Evolutionary conservation across 352 stramenopile genomes (phyloP).

Genomic region (Pythium phragmiticola): DNA sequence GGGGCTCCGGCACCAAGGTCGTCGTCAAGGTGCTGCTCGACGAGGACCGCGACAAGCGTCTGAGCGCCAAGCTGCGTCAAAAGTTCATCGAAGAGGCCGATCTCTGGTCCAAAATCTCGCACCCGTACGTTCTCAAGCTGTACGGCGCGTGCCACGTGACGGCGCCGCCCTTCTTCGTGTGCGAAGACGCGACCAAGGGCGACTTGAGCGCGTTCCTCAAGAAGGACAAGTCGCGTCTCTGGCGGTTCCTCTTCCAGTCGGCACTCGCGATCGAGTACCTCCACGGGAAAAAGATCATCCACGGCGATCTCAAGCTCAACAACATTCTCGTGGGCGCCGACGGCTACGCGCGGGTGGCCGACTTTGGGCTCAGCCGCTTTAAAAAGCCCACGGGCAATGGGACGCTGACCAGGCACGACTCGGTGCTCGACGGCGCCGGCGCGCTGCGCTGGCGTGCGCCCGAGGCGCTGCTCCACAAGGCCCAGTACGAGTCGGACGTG

Average conservation of each 20-base stretch:
- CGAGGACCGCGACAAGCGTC: neutral
- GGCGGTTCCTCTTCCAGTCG: slow-evolving; percentile 35
- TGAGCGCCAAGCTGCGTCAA: neutral
- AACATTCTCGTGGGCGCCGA: slow-evolving; percentile 38
- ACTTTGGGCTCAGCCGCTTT: slow-evolving; percentile 33
- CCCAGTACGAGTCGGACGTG: slow-evolving; percentile 9
- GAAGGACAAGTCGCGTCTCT: slow-evolving; percentile 14
- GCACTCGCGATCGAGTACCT: slow-evolving; percentile 38
- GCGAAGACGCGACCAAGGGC: slow-evolving; percentile 27
- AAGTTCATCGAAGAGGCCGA: slow-evolving; percentile 29
- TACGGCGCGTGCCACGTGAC: slow-evolving; percentile 26
- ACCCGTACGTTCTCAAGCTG: slow-evolving; percentile 33
- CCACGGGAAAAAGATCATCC: slow-evolving; percentile 35
- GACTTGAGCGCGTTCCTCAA: slow-evolving; percentile 26
- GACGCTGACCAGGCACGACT: neutral
- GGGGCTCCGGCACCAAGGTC: slow-evolving; percentile 16
- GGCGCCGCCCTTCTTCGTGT: slow-evolving; percentile 26
- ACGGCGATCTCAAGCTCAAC: slow-evolving; percentile 7
- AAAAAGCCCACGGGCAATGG: slow-evolving; percentile 1
- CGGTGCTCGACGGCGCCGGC: neutral
- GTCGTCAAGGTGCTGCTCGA: slow-evolving; percentile 12
- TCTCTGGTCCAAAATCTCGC: slow-evolving; percentile 88
- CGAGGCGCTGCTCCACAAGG: slow-evolving; percentile 23
- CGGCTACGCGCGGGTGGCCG: slow-evolving; percentile 31
- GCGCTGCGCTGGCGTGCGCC: slow-evolving; percentile 30